Evolutionary conservation across 1,139 yeast species (phyloP).

Genomic region (Kurtzmaniella quercitrusa): DNA sequence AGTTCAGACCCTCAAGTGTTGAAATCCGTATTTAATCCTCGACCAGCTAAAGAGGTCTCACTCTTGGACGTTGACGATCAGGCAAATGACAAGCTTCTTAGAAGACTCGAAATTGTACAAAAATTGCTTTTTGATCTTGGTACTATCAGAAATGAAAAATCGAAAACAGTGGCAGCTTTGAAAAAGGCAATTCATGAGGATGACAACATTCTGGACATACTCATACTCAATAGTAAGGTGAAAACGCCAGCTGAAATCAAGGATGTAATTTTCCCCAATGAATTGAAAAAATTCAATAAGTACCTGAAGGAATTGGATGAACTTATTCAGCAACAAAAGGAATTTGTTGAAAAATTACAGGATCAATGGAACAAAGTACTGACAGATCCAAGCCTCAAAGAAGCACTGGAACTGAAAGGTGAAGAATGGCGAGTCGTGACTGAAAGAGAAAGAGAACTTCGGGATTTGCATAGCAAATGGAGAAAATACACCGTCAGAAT

Average conservation of each 20-base stretch:
- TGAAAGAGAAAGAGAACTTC: constrained; percentile 35
- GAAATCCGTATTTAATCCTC: constrained; percentile 22
- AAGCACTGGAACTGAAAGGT: constrained; percentile 30
- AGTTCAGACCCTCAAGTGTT: constrained; percentile 34
- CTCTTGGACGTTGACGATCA: constrained; percentile 61
- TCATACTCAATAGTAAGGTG: constrained; percentile 63
- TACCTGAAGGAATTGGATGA: constrained; percentile 65
- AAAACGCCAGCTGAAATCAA: constrained; percentile 56
- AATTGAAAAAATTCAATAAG: constrained; percentile 73
- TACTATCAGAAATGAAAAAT: constrained; percentile 54
- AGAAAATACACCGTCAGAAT: constrained; percentile 55
- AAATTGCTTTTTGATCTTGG: constrained; percentile 28
- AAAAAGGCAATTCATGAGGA: constrained; percentile 74
- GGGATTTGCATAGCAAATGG: constrained; percentile 57
- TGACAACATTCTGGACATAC: constrained; percentile 69
- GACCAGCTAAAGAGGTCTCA: constrained; percentile 8
- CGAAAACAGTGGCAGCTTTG: constrained; percentile 56
- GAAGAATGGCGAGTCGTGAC: constrained; percentile 20
- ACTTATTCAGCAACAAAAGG: constrained; percentile 60
- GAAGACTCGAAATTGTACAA: neutral
- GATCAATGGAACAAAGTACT: constrained; percentile 54
- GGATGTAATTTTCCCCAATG: constrained; percentile 61
- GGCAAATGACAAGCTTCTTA: neutral
- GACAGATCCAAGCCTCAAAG: constrained; percentile 40
- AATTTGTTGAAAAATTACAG: constrained; percentile 54